Percentiles rank a stretch among this genome's conserved stretches.
Conservation (phyloP, 495 filamentous ascomycete genomes). For the Xylaria grammica region DNA sequence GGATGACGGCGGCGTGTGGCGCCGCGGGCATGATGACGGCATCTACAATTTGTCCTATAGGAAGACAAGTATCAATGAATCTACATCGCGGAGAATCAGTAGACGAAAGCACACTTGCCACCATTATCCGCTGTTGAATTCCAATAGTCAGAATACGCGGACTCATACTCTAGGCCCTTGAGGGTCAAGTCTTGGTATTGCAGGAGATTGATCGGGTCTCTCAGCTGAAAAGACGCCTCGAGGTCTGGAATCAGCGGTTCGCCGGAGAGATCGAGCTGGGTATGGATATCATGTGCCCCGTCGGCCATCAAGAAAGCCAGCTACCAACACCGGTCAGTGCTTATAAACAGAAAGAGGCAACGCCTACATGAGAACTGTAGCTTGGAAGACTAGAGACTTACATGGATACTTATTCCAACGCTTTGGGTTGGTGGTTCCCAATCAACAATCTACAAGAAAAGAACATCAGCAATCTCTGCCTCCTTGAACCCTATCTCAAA, state of each 20-base stretch:
- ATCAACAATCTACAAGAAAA: neutral
- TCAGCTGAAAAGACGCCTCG: slow-evolving; percentile 22
- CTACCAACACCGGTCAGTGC: neutral
- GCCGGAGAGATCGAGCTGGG: slow-evolving; percentile 47
- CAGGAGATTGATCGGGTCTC: slow-evolving; percentile 22
- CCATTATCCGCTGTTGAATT: slow-evolving; percentile 39
- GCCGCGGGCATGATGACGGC: slow-evolving; percentile 62
- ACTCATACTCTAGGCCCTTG: slow-evolving; percentile 34
- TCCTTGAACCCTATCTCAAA: too few species aligned
- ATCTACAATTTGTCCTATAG: slow-evolving; percentile 47
- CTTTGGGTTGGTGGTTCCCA: neutral
- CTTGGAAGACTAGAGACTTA: neutral
- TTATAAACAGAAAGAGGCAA: neutral
- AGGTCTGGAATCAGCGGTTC: slow-evolving; percentile 48
- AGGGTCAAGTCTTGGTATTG: slow-evolving; percentile 28
- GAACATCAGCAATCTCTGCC: too few species aligned
- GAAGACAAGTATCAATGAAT: slow-evolving; percentile 1
- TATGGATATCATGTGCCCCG: slow-evolving; percentile 21
- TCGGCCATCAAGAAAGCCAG: slow-evolving; percentile 1
- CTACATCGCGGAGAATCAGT: neutral
- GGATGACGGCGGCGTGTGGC: slow-evolving; percentile 58
- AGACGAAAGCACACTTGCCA: slow-evolving; percentile 5
- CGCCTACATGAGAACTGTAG: neutral
- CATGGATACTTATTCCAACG: neutral
- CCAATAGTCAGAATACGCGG: slow-evolving; percentile 45